Evolutionary conservation across 1,139 yeast species (phyloP), one percentile per base, ranked within the genome.

Genomic region (Blastobotrys raffinosifermentans): DNA sequence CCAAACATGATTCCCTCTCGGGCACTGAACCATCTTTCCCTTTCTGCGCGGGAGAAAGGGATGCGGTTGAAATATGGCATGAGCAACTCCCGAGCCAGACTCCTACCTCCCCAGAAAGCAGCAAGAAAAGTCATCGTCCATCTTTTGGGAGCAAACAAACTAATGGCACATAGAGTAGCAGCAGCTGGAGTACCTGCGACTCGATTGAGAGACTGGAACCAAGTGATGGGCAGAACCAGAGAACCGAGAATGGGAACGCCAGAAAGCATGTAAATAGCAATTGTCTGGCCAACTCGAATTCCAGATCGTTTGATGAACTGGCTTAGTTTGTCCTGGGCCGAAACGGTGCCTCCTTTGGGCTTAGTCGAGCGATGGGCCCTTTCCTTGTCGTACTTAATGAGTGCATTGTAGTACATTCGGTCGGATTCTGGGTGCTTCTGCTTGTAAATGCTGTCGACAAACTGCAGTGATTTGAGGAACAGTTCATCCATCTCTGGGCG

Each of bases 1-100:
- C 83, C 83, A 47, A 73, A 72, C 31, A 77, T 56, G 14, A 75
- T 65, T 0, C 83, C 83, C 37, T 72, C 75, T 26, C 84, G 63
- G 8, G 78, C 69, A 15, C 63, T 62, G 38, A 66, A 58, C 84
- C 84, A 77, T 38, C 65, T 69, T 8, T 64, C 61, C 32, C 62
- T 61, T 38, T 75, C 76, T n/a, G 57, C 45, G 6, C 68, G 55
- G 4, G 60, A 47, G 42, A 75, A 70, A 7, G 74, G 72, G 15
- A 75, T 59, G 17, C 73, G 58, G 10, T 63, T 53, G 54, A 77
- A 73, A 51, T 73, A 77, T 2, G 81, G 80, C 8, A 58, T 56
- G 26, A 77, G 60, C 29, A 77, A 61, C 38, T 73, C 77, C 25
- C 65, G 58, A 31, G 67, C 61, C 39, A 75, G 58, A 32, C 67